Conservation (phyloP, 1,284 basidiomycete species). For the Rhodotorula sp. region DNA sequence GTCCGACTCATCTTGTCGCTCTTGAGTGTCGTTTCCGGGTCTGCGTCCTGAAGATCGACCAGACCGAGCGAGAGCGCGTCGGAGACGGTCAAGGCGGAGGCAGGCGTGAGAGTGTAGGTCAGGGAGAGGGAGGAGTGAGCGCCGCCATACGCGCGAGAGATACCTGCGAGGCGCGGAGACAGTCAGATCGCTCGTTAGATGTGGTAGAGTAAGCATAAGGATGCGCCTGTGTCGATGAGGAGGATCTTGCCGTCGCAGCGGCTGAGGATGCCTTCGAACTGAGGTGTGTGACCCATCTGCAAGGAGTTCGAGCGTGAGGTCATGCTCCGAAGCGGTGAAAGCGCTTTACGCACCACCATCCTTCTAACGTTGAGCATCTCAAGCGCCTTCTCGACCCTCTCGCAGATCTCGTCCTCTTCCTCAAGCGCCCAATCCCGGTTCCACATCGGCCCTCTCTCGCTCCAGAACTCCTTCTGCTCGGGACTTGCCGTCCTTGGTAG, state of each 20-base stretch:
- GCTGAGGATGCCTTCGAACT: conserved; percentile 72
- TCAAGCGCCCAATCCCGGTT: conserved; percentile 75
- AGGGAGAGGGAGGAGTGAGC: conserved; percentile 80
- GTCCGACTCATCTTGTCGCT: conserved; percentile 23
- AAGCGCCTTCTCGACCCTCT: conserved; percentile 66
- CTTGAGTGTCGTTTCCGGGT: neutral
- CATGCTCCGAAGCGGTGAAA: neutral
- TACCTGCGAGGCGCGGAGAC: conserved; percentile 56
- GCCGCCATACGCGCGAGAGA: conserved; percentile 91
- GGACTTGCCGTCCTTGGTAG: conserved; percentile 64
- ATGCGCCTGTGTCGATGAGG: conserved; percentile 70
- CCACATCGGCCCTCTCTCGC: conserved; percentile 60
- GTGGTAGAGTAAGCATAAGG: neutral
- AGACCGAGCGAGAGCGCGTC: conserved; percentile 12
- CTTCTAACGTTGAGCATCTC: conserved; percentile 71
- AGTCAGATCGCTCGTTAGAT: neutral
- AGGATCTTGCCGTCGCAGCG: conserved; percentile 81
- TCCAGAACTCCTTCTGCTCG: conserved; percentile 71
- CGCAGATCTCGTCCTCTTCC: conserved; percentile 65
- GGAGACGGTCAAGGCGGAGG: conserved; percentile 50
- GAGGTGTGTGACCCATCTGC: conserved; percentile 67
- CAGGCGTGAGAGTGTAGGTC: conserved; percentile 56
- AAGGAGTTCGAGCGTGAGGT: neutral
- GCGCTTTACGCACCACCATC: conserved; percentile 60
- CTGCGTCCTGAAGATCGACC: conserved; percentile 1